Evolutionary conservation across 768 basidiomycete species (phyloP).

Genomic region (Gyrodon lividus): DNA sequence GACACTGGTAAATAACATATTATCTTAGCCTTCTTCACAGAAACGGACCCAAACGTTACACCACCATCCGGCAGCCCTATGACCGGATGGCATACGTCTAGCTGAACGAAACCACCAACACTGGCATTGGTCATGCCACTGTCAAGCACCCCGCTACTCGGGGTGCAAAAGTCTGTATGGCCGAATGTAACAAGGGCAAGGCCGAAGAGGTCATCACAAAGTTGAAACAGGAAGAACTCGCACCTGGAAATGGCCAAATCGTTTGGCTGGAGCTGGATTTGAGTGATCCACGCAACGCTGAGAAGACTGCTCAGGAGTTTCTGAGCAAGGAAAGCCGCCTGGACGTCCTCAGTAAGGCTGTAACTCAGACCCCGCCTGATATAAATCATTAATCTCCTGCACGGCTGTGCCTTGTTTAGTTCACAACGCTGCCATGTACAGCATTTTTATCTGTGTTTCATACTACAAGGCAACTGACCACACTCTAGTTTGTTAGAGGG

Average conservation of each 20-base stretch:
- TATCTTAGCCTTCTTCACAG: too few relatives aligned
- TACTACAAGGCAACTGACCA: slow-evolving; percentile 11
- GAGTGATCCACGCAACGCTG: slow-evolving; percentile 45
- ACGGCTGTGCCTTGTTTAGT: slow-evolving; percentile 40
- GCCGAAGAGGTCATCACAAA: slow-evolving; percentile 48
- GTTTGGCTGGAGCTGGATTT: slow-evolving; percentile 54
- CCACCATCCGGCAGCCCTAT: too few relatives aligned
- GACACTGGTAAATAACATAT: too few relatives aligned
- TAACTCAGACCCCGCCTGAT: neutral
- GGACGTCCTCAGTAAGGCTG: slow-evolving; percentile 50
- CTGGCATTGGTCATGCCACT: slow-evolving; percentile 51
- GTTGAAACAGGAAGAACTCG: slow-evolving; percentile 44
- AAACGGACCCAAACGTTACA: too few relatives aligned
- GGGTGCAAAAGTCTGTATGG: slow-evolving; percentile 62
- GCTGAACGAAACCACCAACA: slow-evolving; percentile 23
- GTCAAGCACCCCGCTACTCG: slow-evolving; percentile 49
- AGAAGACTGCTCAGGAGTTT: slow-evolving; percentile 48
- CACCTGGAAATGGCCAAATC: slow-evolving; percentile 45
- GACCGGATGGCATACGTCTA: too few relatives aligned
- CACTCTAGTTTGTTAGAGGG: slow-evolving; percentile 17
- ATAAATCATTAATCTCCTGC: neutral
- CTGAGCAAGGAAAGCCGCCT: slow-evolving; percentile 48
- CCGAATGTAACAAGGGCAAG: slow-evolving; percentile 45
- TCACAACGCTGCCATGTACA: slow-evolving; percentile 56
- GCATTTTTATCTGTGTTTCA: neutral